These are phyloP conservation scores for Trypanosoma lewisi DNA, from an alignment of 208 protist species.

Conservation along the genomic window DNA sequence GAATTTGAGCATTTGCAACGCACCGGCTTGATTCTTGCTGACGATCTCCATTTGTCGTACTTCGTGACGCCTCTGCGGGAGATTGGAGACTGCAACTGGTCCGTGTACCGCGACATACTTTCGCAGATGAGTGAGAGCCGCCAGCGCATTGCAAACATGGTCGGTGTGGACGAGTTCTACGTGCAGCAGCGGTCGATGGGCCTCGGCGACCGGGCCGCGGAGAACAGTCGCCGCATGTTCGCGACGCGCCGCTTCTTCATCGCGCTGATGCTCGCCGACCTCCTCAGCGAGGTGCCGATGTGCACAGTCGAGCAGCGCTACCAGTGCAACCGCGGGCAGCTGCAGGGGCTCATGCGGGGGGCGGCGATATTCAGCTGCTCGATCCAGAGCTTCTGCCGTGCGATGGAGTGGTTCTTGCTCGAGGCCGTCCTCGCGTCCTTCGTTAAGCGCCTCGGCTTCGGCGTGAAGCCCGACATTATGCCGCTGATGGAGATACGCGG, in stretches of 20 bases:
- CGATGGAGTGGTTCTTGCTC: conserved; percentile 89
- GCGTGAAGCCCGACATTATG: conserved; percentile 89
- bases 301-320: conserved; percentile 63
- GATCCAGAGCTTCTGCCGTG: conserved; percentile 86
- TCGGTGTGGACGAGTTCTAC: conserved; percentile 75
- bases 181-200: conserved; percentile 74
- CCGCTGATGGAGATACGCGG: conserved; percentile 87
- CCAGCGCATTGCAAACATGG: conserved; percentile 73
- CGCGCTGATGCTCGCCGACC: conserved; percentile 85
- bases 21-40: conserved; percentile 74
- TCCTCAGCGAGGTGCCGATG: conserved; percentile 80
- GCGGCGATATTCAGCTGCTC: conserved; percentile 85
- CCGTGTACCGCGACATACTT: conserved; percentile 56
- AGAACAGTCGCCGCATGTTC: conserved; percentile 46
- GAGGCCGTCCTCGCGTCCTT: conserved; percentile 86
- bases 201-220: conserved; percentile 35
- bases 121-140: conserved; percentile 60
- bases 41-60: conserved; percentile 91
- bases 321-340: conserved; percentile 70
- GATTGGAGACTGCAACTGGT: conserved; percentile 75
- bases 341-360: conserved; percentile 82
- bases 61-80: conserved; percentile 85
- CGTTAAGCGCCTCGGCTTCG: conserved; percentile 82
- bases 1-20: conserved; percentile 71
- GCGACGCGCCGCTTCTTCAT: conserved; percentile 86